phyloP scores from a whole-genome alignment of 306 rosid species.

The Quercus ilex region DNA sequence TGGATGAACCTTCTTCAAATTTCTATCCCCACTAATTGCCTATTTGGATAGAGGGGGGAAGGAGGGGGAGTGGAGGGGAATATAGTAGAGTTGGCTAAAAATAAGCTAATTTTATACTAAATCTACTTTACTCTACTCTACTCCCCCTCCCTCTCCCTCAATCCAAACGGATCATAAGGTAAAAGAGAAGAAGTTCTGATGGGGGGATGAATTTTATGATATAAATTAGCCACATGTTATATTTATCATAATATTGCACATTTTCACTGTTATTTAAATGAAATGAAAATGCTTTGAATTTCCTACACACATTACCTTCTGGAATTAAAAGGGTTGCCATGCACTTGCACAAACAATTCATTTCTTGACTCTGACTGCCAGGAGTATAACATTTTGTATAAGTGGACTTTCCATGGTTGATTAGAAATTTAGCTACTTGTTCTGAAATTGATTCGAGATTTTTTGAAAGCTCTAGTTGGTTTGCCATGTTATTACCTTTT shows the following conservation, averaged over 20 bases:
- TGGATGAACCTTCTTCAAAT: slow-evolving; percentile 45
- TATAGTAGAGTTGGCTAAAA: no score
- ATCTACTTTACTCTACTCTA: no score
- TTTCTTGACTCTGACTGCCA: neutral
- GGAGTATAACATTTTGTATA: neutral
- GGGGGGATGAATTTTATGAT: neutral
- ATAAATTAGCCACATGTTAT: slow-evolving; percentile 6
- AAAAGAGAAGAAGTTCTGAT: neutral
- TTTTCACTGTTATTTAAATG: neutral
- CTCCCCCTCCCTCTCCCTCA: no score
- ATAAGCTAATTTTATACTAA: no score
- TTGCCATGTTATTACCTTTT: no score
- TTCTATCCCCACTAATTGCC: neutral
- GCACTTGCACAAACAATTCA: neutral
- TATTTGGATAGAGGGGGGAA: no score
- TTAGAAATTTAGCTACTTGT: neutral
- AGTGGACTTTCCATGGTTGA: neutral
- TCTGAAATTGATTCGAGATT: neutral
- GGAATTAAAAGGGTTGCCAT: neutral
- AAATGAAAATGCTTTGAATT: neutral
- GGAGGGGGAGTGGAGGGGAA: no score
- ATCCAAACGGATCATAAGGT: neutral
- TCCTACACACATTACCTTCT: neutral
- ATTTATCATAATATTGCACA: slow-evolving; percentile 3
- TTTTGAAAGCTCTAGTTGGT: no score